Percentiles rank a stretch among this genome's conserved stretches.
These are phyloP conservation scores for Neonectria neomacrospora DNA, from an alignment of 2,329 filamentous ascomycete species.

Conservation along the genomic window DNA sequence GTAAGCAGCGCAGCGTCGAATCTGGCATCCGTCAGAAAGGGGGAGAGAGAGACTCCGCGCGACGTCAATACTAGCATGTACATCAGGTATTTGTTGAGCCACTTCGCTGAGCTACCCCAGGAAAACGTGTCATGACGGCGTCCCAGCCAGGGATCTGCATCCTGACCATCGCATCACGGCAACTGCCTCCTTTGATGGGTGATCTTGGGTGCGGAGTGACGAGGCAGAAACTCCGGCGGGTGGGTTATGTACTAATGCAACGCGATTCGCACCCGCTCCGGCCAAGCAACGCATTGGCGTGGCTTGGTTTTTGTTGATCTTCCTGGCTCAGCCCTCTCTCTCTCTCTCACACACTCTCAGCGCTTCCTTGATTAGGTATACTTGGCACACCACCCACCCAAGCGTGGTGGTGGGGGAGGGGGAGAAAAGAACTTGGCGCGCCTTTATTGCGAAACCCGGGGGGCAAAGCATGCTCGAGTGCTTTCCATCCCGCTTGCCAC, in stretches of 20 bases:
- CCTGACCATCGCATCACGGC: constrained; percentile 9
- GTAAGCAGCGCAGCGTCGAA: background rate
- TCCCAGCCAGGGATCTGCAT: background rate
- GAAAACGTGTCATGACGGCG: constrained; percentile 5
- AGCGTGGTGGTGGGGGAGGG: no score
- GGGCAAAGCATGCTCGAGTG: no score
- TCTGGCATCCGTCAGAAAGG: background rate
- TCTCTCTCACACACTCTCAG: background rate
- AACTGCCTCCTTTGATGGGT: background rate
- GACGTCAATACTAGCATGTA: background rate
- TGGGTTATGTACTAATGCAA: background rate
- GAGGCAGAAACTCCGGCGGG: background rate
- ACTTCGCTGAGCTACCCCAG: constrained; percentile 12
- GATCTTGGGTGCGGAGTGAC: background rate
- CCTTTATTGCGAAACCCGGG: no score
- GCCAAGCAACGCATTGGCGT: background rate
- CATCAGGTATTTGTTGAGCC: background rate
- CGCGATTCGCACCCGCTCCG: constrained; percentile 2
- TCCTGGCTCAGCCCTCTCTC: background rate
- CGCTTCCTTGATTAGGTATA: background rate
- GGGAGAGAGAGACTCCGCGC: background rate
- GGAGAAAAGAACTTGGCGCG: no score
- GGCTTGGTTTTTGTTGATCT: background rate
- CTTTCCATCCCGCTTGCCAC: no score
- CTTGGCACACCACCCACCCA: background rate